These are phyloP conservation scores for Macrocybe sp. DNA, from an alignment of 1,284 basidiomycete genomes.

Conservation along the genomic window DNA sequence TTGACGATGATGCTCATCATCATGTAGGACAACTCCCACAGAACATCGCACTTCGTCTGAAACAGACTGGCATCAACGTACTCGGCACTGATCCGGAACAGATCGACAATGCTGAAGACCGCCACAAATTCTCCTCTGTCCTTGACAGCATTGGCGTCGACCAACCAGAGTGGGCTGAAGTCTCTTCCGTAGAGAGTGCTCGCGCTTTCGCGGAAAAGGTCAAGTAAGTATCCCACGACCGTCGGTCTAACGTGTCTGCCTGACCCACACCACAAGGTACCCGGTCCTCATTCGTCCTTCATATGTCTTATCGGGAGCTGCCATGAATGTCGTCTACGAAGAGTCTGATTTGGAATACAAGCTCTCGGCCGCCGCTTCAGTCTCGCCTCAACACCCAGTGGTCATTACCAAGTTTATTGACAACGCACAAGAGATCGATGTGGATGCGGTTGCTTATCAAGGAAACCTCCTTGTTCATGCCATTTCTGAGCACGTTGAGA, in stretches of 20 bases:
- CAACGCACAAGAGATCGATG: constrained; percentile 95
- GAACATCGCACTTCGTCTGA: constrained; percentile 96
- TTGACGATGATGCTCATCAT: constrained; percentile 1
- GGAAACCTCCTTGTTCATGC: constrained; percentile 95
- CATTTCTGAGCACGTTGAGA: constrained; percentile 98
- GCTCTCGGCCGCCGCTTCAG: constrained; percentile 90
- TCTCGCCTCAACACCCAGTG: constrained; percentile 96
- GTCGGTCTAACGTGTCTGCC: neutral
- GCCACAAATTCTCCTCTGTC: constrained; percentile 98
- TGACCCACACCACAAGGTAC: constrained; percentile 49
- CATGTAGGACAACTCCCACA: constrained; percentile 85
- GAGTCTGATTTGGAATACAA: constrained; percentile 88
- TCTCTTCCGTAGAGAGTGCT: constrained; percentile 83
- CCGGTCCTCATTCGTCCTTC: constrained; percentile 95
- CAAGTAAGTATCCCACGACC: constrained; percentile 41
- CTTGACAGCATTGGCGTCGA: constrained; percentile 95
- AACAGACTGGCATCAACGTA: constrained; percentile 88
- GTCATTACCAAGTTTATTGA: constrained; percentile 99
- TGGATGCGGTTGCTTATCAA: constrained; percentile 95
- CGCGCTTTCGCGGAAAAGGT: constrained; percentile 90
- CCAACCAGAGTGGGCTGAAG: constrained; percentile 96
- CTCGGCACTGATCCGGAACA: constrained; percentile 94
- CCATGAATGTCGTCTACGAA: constrained; percentile 99
- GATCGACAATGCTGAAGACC: constrained; percentile 98
- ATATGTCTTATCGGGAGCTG: constrained; percentile 97